phyloP scores from a whole-genome alignment of 176 grass and related monocot genomes.

The Oryza coarctata region DNA sequence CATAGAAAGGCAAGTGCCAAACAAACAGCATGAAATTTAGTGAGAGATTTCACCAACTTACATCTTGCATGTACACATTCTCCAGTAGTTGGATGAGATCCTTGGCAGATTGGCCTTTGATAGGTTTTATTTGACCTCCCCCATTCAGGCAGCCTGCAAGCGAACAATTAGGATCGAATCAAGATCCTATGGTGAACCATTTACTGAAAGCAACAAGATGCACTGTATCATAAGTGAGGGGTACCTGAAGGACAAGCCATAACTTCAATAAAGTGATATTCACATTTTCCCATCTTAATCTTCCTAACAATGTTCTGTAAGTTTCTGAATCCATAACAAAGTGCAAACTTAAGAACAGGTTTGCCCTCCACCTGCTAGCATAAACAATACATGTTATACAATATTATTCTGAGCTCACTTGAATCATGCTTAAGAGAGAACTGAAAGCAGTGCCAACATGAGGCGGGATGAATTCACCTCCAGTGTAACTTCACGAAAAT shows the following conservation, averaged over 20 bases:
- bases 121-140: conserved; percentile 94
- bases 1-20: conserved; percentile 2
- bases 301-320: conserved; percentile 92
- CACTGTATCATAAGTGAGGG: neutral
- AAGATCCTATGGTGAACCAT: neutral
- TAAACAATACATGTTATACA: conserved; percentile 1
- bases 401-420: neutral
- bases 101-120: conserved; percentile 67
- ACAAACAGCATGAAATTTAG: conserved; percentile 11
- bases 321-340: conserved; percentile 97
- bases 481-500: conserved; percentile 74
- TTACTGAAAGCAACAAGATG: neutral
- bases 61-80: conserved; percentile 81
- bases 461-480: conserved; percentile 52
- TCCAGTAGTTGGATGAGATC: conserved; percentile 81
- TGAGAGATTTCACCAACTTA: conserved; percentile 48
- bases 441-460: neutral
- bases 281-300: conserved; percentile 92
- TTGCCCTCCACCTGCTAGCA: conserved; percentile 77
- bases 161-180: neutral
- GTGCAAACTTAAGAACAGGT: conserved; percentile 88
- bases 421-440: neutral
- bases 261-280: conserved; percentile 96
- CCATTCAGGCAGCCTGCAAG: conserved; percentile 85
- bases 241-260: conserved; percentile 99